These are phyloP conservation scores for Sarocladiaceae sp. DNA, from an alignment of 2,329 filamentous ascomycete genomes.

Conservation along the genomic window DNA sequence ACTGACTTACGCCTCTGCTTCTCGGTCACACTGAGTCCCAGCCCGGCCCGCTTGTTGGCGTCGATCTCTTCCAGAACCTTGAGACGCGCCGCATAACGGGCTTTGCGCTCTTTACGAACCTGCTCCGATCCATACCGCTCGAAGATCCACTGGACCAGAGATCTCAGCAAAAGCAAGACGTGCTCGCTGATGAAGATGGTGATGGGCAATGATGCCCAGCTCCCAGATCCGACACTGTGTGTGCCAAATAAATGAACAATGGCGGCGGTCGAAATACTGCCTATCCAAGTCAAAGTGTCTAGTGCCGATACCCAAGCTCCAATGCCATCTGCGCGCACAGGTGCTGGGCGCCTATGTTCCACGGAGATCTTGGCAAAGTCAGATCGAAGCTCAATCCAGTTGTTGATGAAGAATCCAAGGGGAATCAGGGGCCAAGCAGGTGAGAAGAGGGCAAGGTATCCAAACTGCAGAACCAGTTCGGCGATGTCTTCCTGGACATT, in stretches of 20 bases:
- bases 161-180: constrained; percentile 59
- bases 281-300: constrained; percentile 66
- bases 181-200: constrained; percentile 72
- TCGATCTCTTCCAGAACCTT: constrained; percentile 36
- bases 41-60: constrained; percentile 27
- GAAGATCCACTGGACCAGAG: constrained; percentile 30
- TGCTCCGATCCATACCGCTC: constrained; percentile 34
- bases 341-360: constrained; percentile 67
- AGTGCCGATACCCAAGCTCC: constrained; percentile 69
- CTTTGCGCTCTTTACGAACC: constrained; percentile 33
- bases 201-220: constrained; percentile 62
- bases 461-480: constrained; percentile 71
- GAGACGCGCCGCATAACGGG: constrained; percentile 32
- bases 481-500: constrained; percentile 70
- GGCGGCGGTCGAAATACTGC: constrained; percentile 67
- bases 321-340: constrained; percentile 67
- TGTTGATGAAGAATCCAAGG: constrained; percentile 69
- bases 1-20: constrained; percentile 33
- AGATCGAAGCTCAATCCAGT: constrained; percentile 73
- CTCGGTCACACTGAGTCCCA: constrained; percentile 29
- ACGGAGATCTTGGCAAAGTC: constrained; percentile 74
- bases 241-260: constrained; percentile 68
- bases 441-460: constrained; percentile 69
- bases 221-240: constrained; percentile 50
- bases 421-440: constrained; percentile 73